Evolutionary conservation across 2,329 filamentous ascomycete species (phyloP).

Genomic region (Diaporthe helianthi): DNA sequence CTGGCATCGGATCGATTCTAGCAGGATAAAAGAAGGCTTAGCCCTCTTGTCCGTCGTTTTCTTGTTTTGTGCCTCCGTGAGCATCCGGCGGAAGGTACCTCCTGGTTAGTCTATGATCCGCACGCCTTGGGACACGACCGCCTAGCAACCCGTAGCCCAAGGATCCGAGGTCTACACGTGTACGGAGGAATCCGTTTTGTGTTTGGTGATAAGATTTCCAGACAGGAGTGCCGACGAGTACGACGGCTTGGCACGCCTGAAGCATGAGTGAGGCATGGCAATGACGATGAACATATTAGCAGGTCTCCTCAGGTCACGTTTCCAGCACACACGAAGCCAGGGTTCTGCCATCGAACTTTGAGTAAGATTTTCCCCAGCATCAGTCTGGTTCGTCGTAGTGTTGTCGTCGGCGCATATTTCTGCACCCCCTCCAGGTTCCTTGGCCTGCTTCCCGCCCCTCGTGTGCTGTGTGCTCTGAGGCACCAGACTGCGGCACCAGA

Average conservation of each 20-base stretch:
- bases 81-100: not conserved
- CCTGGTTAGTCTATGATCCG: conserved; percentile 23
- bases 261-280: conserved; percentile 17
- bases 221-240: conserved; percentile 1
- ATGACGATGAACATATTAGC: conserved; percentile 3
- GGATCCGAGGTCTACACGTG: not conserved
- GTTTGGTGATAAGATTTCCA: conserved; percentile 2
- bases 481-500: conserved; percentile 12
- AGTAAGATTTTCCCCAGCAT: conserved; percentile 7
- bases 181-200: no score
- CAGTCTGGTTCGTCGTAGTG: not conserved
- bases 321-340: not conserved
- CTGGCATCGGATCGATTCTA: conserved; percentile 23
- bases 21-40: conserved; percentile 22
- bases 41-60: not conserved
- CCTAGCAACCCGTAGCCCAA: conserved; percentile 1
- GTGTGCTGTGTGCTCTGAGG: not conserved
- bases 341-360: not conserved
- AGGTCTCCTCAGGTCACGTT: conserved; percentile 13
- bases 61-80: conserved; percentile 3
- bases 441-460: not conserved
- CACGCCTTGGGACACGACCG: not conserved
- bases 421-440: not conserved
- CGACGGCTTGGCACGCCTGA: conserved; percentile 22
- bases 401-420: conserved; percentile 6